These are phyloP conservation scores for Colletotrichum echinochloae DNA, from an alignment of 2,329 filamentous ascomycete genomes.

Conservation along the genomic window DNA sequence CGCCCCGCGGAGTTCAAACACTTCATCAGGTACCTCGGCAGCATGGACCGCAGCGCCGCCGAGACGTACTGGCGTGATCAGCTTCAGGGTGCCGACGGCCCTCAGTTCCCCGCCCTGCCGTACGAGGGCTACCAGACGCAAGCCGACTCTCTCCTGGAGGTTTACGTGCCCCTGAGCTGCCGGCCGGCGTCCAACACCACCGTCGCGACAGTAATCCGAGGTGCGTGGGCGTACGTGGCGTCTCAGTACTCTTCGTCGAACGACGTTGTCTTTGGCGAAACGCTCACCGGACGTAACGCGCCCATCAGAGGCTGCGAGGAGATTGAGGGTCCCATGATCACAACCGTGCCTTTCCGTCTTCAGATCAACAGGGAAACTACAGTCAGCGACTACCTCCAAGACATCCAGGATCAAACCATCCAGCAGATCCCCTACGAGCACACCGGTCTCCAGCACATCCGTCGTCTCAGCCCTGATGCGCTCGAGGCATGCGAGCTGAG, in stretches of 20 bases:
- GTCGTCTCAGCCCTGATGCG: conserved; percentile 65
- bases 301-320: conserved; percentile 61
- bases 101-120: conserved; percentile 63
- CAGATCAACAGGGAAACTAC: conserved; percentile 55
- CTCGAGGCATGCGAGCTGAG: conserved; percentile 67
- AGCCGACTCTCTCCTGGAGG: conserved; percentile 65
- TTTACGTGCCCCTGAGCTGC: conserved; percentile 58
- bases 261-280: conserved; percentile 71
- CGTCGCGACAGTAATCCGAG: conserved; percentile 67
- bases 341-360: conserved; percentile 68
- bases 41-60: conserved; percentile 53
- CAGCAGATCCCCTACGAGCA: conserved; percentile 74
- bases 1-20: conserved; percentile 59
- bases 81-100: conserved; percentile 57
- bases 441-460: conserved; percentile 70
- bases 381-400: conserved; percentile 64
- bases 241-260: conserved; percentile 63
- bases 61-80: conserved; percentile 61
- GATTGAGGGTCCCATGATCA: conserved; percentile 72
- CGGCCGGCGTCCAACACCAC: conserved; percentile 57
- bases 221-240: conserved; percentile 68
- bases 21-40: conserved; percentile 61
- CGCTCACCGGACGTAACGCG: conserved; percentile 67
- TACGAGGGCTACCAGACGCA: conserved; percentile 60
- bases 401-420: conserved; percentile 67